Conservation (phyloP, 352 stramenopile genomes). For the Globisporangium camurandrum region DNA sequence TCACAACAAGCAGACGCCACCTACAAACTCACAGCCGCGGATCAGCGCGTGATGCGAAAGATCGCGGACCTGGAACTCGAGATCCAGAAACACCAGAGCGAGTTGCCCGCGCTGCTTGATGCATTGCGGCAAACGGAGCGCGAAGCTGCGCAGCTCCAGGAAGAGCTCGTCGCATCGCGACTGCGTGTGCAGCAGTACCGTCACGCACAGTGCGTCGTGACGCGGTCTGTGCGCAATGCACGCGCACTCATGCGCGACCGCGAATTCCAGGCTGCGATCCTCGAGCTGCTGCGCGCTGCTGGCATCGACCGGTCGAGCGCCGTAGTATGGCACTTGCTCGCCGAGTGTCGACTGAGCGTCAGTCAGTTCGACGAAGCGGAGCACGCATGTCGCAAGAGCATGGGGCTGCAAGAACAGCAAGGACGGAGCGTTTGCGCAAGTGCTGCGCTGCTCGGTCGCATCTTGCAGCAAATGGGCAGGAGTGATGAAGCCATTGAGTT, state of each 20-base stretch:
- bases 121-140: constrained; percentile 26
- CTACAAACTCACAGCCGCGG: constrained; percentile 28
- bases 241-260: constrained; percentile 34
- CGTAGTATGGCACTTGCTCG: constrained; percentile 45
- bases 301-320: constrained; percentile 44
- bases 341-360: constrained; percentile 43
- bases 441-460: constrained; percentile 38
- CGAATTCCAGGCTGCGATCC: constrained; percentile 53
- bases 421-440: constrained; percentile 11
- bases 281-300: constrained; percentile 40
- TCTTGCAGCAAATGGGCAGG: constrained; percentile 42
- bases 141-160: constrained; percentile 17
- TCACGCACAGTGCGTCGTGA: constrained; percentile 34
- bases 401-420: constrained; percentile 24
- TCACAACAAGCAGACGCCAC: background rate
- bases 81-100: constrained; percentile 38
- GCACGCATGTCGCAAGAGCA: constrained; percentile 44
- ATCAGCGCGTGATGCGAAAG: constrained; percentile 28
- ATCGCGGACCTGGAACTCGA: constrained; percentile 35
- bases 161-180: constrained; percentile 27
- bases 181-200: constrained; percentile 34
- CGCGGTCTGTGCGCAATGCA: constrained; percentile 30
- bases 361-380: constrained; percentile 38
- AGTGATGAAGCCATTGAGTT: constrained; percentile 50
- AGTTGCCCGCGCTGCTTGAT: constrained; percentile 37